phyloP scores from a whole-genome alignment of 805 yeast genomes.

The Wickerhamiella qilinensis region DNA sequence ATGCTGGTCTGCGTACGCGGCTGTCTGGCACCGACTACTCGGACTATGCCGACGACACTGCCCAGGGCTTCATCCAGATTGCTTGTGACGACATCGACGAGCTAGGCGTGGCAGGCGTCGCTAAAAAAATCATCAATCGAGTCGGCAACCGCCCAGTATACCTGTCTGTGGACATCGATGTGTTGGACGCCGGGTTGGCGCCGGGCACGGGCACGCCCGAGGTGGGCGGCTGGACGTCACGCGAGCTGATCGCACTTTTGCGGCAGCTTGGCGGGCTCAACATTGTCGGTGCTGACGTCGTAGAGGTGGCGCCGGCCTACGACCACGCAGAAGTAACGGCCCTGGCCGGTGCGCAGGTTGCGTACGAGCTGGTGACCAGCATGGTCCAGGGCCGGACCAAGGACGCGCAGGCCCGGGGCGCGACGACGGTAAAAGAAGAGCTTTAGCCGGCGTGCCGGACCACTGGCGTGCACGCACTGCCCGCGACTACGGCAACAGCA shows the following conservation, averaged over 20 bases:
- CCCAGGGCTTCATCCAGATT: slow-evolving; percentile 53
- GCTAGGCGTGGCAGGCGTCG: slow-evolving; percentile 45
- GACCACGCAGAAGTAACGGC: slow-evolving; percentile 48
- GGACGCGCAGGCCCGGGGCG: not conserved
- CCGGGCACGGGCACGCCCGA: slow-evolving; percentile 75
- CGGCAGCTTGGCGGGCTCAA: slow-evolving; percentile 45
- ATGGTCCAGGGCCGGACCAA: slow-evolving; percentile 42
- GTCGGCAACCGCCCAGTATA: slow-evolving; percentile 59
- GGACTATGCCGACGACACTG: slow-evolving; percentile 51
- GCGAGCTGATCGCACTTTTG: slow-evolving; percentile 44
- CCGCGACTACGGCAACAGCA: too few species aligned
- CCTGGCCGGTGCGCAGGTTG: slow-evolving; percentile 48
- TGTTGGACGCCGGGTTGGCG: slow-evolving; percentile 54
- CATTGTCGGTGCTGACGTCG: slow-evolving; percentile 60
- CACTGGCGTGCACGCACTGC: too few species aligned
- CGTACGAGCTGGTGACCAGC: slow-evolving; percentile 52
- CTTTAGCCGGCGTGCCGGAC: too few species aligned
- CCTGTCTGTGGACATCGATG: slow-evolving; percentile 61
- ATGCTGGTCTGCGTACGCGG: slow-evolving; percentile 65
- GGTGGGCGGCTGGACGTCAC: slow-evolving; percentile 53
- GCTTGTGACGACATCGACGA: slow-evolving; percentile 61
- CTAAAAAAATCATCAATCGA: slow-evolving; percentile 33
- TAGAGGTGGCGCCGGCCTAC: slow-evolving; percentile 55
- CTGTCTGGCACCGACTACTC: slow-evolving; percentile 41
- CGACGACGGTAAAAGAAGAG: too few species aligned